Evolutionary conservation across 805 yeast species (phyloP).

Genomic region (Millerozyma acaciae): DNA sequence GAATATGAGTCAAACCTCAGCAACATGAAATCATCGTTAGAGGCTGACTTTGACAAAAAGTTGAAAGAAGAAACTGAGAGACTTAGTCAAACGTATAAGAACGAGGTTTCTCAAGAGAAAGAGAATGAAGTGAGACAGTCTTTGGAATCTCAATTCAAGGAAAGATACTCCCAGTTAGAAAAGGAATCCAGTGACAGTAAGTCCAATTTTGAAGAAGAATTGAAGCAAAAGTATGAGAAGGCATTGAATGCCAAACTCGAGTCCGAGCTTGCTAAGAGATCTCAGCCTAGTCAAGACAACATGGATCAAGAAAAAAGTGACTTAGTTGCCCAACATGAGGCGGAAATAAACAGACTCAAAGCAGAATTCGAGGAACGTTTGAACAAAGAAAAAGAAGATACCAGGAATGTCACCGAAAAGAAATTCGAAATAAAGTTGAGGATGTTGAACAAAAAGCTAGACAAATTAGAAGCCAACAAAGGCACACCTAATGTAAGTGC

Average conservation of each 20-base stretch:
- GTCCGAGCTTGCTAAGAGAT: slow-evolving; percentile 8
- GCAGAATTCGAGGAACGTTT: slow-evolving; percentile 16
- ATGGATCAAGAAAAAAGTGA: slow-evolving; percentile 6
- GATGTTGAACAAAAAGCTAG: slow-evolving; percentile 52
- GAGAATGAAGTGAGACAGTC: slow-evolving; percentile 23
- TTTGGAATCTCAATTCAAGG: slow-evolving; percentile 20
- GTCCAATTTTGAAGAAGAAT: slow-evolving; percentile 36
- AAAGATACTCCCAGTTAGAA: slow-evolving; percentile 16
- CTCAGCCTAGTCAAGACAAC: slow-evolving; percentile 3
- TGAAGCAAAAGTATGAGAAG: slow-evolving; percentile 22
- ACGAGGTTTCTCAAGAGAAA: slow-evolving; percentile 12
- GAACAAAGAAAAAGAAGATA: slow-evolving; percentile 31
- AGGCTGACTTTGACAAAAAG: slow-evolving; percentile 17
- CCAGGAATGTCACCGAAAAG: slow-evolving; percentile 49
- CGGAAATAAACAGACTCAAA: slow-evolving; percentile 17
- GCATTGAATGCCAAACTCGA: slow-evolving; percentile 16
- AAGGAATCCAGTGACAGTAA: slow-evolving; percentile 15
- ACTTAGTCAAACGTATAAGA: slow-evolving; percentile 11
- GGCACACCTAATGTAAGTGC: slow-evolving; percentile 3
- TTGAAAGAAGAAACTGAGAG: slow-evolving; percentile 31
- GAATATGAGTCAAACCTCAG: slow-evolving; percentile 11
- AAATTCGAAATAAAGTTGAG: slow-evolving; percentile 57
- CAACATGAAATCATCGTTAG: slow-evolving; percentile 12
- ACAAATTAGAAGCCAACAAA: slow-evolving; percentile 42
- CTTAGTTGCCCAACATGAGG: slow-evolving; percentile 14